These are phyloP conservation scores for Populus pruinosa DNA, from an alignment of 345 rosid genomes.

Conservation along the genomic window DNA sequence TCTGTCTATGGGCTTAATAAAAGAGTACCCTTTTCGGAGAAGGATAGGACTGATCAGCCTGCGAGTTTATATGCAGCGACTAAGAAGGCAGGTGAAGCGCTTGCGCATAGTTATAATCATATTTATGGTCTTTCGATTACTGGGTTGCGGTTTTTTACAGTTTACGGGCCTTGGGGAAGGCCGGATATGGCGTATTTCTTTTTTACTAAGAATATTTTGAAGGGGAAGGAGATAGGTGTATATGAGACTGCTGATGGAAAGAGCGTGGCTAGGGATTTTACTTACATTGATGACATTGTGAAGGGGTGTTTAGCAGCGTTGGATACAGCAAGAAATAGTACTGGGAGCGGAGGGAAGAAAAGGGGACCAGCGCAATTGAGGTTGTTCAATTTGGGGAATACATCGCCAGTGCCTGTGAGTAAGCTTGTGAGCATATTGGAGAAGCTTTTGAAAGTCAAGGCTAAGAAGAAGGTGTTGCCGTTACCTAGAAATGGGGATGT, in stretches of 20 bases:
- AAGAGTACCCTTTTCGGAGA: constrained; percentile 80
- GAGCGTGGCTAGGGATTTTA: constrained; percentile 67
- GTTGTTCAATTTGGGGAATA: constrained; percentile 87
- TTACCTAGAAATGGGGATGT: constrained; percentile 94
- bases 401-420: constrained; percentile 83
- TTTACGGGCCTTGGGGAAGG: constrained; percentile 93
- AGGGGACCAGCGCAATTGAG: constrained; percentile 78
- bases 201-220: constrained; percentile 71
- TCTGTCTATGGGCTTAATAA: constrained; percentile 85
- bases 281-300: constrained; percentile 90
- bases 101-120: constrained; percentile 90
- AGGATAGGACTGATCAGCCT: constrained; percentile 86
- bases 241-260: constrained; percentile 47
- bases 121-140: constrained; percentile 82
- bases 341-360: constrained; percentile 90
- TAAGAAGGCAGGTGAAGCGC: constrained; percentile 88
- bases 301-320: constrained; percentile 80
- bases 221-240: constrained; percentile 44
- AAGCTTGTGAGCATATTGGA: constrained; percentile 82
- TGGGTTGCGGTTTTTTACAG: constrained; percentile 80
- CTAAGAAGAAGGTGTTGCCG: constrained; percentile 71
- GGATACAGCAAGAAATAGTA: constrained; percentile 91
- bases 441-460: constrained; percentile 76
- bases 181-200: constrained; percentile 97
- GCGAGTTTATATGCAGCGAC: constrained; percentile 91